Evolutionary conservation across 129 eudicot species (phyloP), one percentile per base, ranked within the genome.

Genomic region (Saposhnikovia divaricata): DNA sequence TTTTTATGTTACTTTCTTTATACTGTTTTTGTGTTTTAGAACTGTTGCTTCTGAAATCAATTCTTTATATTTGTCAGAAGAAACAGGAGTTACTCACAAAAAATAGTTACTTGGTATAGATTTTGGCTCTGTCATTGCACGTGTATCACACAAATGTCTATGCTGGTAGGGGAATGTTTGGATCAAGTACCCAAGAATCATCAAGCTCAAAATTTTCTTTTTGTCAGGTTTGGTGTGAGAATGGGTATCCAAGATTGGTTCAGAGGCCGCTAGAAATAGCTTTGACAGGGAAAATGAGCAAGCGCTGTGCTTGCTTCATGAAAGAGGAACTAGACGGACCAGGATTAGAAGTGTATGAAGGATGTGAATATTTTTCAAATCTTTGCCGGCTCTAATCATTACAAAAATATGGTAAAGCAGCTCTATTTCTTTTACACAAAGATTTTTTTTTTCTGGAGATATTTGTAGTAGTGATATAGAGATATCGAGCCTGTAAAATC

Each of bases 161-260:
- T 21, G 27, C 28, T 19, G 28, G 65, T 7, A 55, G 4, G 31
- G 38, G 39, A 25, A 65, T 66, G 21, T 66, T 66, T 66, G 40
- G 31, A 27, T 65, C 39, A 27, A 27, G 72, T 66, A 28, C 39
- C 9, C 9, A 28, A 28, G 21, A 3, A 11, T 7, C 25, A 28
- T 66, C 3, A 25, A 19, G 46, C 40, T 70, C 25, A 45, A 34
- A 40, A 19, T 31, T 34, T 63, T 50, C 37, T 34, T 45, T 50
- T 31, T 78, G 80, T 83, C 93, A 93, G 98, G 96, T 94, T 7
- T 95, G 98, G 98, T 95, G 98, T 82, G 98, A 95, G 37, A 31
- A 77, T 66, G 97, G 97, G 5, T 92, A 90, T 84, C 98, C 98
- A n/a, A 87, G 98, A 83, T 78, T 95, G 59, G 96, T 95, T 82